Evolutionary conservation across 345 rosid genomes (phyloP).

Genomic region (Lepidium didymum): DNA sequence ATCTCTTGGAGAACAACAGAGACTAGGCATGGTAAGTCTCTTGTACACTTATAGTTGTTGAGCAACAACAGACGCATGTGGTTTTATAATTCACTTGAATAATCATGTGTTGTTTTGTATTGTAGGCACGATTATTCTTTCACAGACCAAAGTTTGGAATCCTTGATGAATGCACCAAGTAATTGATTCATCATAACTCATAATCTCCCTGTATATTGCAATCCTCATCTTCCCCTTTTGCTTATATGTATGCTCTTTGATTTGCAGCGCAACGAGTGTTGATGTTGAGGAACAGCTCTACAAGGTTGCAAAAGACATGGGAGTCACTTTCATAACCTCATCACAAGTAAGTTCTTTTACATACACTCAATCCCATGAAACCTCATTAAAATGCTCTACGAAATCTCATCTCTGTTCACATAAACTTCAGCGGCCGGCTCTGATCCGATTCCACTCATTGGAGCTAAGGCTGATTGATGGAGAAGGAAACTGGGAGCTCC

Average conservation of each 20-base stretch:
- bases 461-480: constrained; percentile 87
- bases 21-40: constrained; percentile 85
- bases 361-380: neutral
- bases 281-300: constrained; percentile 97
- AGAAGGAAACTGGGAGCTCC: constrained; percentile 97
- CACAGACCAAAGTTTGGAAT: constrained; percentile 88
- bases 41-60: neutral
- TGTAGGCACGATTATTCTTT: constrained; percentile 88
- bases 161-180: constrained; percentile 99
- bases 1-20: constrained; percentile 98
- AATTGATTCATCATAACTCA: constrained; percentile 19
- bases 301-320: constrained; percentile 69
- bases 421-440: constrained; percentile 73
- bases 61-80: neutral
- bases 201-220: neutral
- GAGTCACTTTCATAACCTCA: constrained; percentile 85
- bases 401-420: neutral
- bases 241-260: neutral
- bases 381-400: neutral
- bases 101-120: constrained; percentile 15
- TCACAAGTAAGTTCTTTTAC: constrained; percentile 55
- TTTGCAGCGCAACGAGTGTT: constrained; percentile 81
- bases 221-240: neutral
- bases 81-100: neutral
- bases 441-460: constrained; percentile 78